phyloP scores from a whole-genome alignment of 2,329 filamentous ascomycete genomes.

The Akanthomyces lecanii region DNA sequence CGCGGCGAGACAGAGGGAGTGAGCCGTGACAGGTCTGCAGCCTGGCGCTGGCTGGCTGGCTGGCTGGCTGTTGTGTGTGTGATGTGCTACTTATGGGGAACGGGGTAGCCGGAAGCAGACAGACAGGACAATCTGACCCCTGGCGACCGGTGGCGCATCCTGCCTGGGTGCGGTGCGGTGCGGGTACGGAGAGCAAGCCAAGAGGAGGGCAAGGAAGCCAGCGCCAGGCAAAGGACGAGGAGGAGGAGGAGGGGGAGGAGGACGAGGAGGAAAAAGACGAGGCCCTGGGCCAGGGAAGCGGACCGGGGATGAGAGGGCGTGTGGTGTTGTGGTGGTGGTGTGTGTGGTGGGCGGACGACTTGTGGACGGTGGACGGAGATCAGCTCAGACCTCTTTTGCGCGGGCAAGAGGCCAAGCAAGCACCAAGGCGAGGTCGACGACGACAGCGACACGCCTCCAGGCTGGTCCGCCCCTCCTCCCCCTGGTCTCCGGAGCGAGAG shows the following conservation, averaged over 20 bases:
- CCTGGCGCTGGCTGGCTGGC: neutral
- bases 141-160: slow-evolving; percentile 10
- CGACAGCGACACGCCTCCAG: neutral
- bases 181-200: slow-evolving; percentile 3
- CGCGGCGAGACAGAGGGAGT: neutral
- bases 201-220: neutral
- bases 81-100: neutral
- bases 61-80: neutral
- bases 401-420: neutral
- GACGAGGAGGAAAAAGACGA: neutral
- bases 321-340: neutral
- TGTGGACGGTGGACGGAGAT: neutral
- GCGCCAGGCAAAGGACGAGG: too few relatives aligned
- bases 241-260: neutral
- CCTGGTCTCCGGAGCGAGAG: neutral
- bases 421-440: neutral
- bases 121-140: slow-evolving; percentile 11
- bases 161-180: neutral
- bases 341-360: neutral
- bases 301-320: neutral
- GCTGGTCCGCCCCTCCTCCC: neutral
- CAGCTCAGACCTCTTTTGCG: slow-evolving; percentile 10
- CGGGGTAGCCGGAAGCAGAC: slow-evolving; percentile 14
- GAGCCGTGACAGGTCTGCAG: neutral
- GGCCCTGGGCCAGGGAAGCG: slow-evolving; percentile 2